Evolutionary conservation across 164 flowering plant genomes (phyloP).

Genomic region (Chimonanthus praecox): DNA sequence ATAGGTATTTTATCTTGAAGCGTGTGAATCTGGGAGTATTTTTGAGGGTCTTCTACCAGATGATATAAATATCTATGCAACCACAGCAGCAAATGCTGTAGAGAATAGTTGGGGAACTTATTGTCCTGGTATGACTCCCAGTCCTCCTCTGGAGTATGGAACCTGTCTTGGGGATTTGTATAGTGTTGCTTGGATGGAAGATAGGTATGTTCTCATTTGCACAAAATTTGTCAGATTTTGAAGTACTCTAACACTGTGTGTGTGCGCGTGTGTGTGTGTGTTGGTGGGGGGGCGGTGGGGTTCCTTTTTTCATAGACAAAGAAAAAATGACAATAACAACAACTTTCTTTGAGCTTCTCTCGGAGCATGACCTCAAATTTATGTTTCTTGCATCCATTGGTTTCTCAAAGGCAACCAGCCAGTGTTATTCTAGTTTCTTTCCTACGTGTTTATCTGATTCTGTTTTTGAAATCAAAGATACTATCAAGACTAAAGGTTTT

Average conservation of each 20-base stretch:
- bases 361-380: no score
- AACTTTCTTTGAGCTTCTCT: no score
- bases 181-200: conserved; percentile 96
- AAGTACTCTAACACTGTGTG: background rate
- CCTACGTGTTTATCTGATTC: no score
- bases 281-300: no score
- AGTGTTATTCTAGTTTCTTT: no score
- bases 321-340: no score
- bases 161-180: conserved; percentile 92
- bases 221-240: background rate
- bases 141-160: conserved; percentile 73
- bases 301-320: no score
- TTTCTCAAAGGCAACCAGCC: no score
- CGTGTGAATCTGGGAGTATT: conserved; percentile 96
- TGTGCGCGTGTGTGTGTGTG: no score
- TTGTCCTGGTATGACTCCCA: conserved; percentile 68
- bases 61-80: conserved; percentile 78
- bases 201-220: conserved; percentile 41
- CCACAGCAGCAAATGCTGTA: conserved; percentile 78
- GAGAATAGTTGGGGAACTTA: conserved; percentile 93
- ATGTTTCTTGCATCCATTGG: no score
- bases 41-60: conserved; percentile 87
- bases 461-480: no score
- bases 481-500: no score
- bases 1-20: conserved; percentile 89